Base-by-base conservation (phyloP, 2,329 filamentous ascomycete species). In the Gnomoniopsis sp. region DNA sequence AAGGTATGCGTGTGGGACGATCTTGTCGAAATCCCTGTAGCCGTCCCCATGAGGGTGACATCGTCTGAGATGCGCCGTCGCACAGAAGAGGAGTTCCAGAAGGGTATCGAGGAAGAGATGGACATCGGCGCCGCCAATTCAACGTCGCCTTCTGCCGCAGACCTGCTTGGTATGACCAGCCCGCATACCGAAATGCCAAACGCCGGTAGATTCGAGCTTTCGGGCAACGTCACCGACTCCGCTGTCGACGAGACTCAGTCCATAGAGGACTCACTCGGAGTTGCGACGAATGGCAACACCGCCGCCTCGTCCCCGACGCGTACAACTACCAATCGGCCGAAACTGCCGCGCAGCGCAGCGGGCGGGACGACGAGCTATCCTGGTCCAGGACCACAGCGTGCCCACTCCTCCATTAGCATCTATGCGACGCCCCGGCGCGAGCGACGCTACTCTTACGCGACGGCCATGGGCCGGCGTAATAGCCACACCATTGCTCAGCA, bases 1-100 rank as follows among this genome's bases (percentile, higher is more conserved):
- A 87, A 93, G 67, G 93, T 99, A 19, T 96, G 92, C 67, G 93
- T 99, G 14, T 99, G 95, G 95, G 95, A 99, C 69, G 95, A 99
- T 70, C 78, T 98, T 22, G 95, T 99, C 22, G 95, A 99, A 68
- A 90, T 99, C 17, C 95, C 95, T 2, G 88, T 98, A 51, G 95
- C 93, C 2, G 91, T 97, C 34, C 93, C 93, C 23, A 88, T 99
- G 80, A 87, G 90, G 52, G 84, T 85, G 10, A 89, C 93, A 8
- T 93, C 90, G 4, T 87, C 87, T n/a, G 93, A 98, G 69, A 88
- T 91, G 78, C 87, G 88, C 60, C 84, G 89, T 55, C 86, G 85
- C 55, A 78, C 80, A 65, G 82, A 82, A 52, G 74, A 72, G 54
- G 78, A 77, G 58, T 60, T 71, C 17, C 72, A 67, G 55, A 72